Base-by-base conservation (phyloP, 306 rosid genomes). In the Pyrus betulifolia region DNA sequence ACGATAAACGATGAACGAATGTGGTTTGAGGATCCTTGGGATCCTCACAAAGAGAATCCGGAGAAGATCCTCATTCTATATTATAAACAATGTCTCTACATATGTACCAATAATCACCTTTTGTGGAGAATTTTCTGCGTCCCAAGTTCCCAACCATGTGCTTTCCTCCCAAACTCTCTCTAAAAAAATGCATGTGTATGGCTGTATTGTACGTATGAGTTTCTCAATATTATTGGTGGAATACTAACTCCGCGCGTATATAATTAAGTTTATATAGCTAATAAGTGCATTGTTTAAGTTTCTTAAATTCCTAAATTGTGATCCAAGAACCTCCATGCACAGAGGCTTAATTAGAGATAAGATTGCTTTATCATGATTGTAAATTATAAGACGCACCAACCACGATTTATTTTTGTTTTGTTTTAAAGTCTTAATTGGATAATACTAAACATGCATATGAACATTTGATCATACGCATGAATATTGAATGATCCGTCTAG, bases 41-140 rank as follows among this genome's bases (percentile, higher is more conserved):
- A 35, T 35, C 9, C 9, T 35, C 40, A 35, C 40, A 35, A 35
- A 35, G 40, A 35, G 40, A 0, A 38, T 38, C 42, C 42, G 2
- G 0, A 2, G 10, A 38, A 7, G 0, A 38, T 38, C 42, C 42
- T 38, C 42, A 6, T 38, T 38, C 10, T 54, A 13, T 74, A 66
- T 60, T 51, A 49, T 35, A 17, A 23, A 38, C 46, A 75, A 52
- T 62, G 35, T 63, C 42, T 44, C 68, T 27, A 45, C 49, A 58
- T 71, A 74, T 73, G 74, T 74, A 74, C 83, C 91, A 87, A 84
- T 44, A 77, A 63, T 85, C 27, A 74, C 86, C 83, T 86, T 89
- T 84, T 44, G 70, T 57, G 51, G 72, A 62, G 33, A 71, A 52
- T 63, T 83, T 78, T 74, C 31, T 67, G 66, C 55, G 65, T 49